These are phyloP conservation scores for Lyophyllum decastes DNA, from an alignment of 768 basidiomycete genomes.

Conservation along the genomic window DNA sequence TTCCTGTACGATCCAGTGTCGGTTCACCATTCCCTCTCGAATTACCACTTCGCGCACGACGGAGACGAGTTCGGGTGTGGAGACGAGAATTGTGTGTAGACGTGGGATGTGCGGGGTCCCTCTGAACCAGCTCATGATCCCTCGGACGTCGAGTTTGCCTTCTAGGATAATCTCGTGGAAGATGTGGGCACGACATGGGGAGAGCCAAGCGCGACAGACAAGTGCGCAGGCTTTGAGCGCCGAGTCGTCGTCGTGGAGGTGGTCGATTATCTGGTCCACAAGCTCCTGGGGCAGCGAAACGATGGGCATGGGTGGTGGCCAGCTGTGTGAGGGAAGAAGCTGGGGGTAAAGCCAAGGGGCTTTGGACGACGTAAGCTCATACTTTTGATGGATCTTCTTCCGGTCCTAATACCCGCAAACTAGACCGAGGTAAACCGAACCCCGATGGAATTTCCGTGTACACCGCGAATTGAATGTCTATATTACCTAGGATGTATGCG, in stretches of 20 bases:
- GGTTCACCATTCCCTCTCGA: background rate
- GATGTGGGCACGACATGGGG: slow-evolving; percentile 24
- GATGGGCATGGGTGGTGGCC: background rate
- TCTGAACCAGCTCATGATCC: background rate
- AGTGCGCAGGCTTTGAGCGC: slow-evolving; percentile 25
- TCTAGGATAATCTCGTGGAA: slow-evolving; percentile 20
- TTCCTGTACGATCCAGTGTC: background rate
- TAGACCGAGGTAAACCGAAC: background rate
- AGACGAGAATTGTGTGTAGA: background rate
- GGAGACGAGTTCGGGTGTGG: background rate
- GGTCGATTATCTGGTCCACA: slow-evolving; percentile 26
- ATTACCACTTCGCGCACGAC: background rate
- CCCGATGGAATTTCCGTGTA: no score
- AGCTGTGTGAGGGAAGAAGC: background rate
- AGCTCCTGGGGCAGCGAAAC: slow-evolving; percentile 28
- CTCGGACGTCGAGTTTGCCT: background rate
- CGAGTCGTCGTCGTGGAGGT: slow-evolving; percentile 21
- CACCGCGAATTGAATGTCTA: no score
- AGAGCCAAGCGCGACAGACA: slow-evolving; percentile 28
- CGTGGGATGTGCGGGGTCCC: background rate
- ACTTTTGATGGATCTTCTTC: background rate
- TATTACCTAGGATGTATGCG: no score
- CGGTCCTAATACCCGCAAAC: background rate
- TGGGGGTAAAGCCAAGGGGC: background rate
- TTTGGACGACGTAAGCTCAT: background rate